Evolutionary conservation across 2,329 filamentous ascomycete genomes (phyloP).

Genomic region (Zasmidium angulare): DNA sequence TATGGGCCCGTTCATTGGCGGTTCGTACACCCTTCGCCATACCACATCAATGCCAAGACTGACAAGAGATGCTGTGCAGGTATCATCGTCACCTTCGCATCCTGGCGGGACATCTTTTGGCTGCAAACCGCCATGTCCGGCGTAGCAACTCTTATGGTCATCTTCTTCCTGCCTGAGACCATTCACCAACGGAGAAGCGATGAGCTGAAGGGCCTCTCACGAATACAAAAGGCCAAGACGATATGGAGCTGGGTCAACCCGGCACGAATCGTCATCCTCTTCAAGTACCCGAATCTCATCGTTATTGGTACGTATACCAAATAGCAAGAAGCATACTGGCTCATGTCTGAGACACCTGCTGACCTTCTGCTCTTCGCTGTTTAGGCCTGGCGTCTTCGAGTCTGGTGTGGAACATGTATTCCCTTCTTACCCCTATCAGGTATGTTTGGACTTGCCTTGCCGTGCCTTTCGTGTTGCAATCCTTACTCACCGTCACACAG

Average conservation of each 20-base stretch:
- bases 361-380: too few relatives aligned
- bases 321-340: too few relatives aligned
- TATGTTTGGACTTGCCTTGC: background rate
- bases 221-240: conserved; percentile 44
- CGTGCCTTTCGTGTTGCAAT: background rate
- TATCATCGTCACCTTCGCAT: conserved; percentile 71
- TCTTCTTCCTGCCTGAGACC: conserved; percentile 71
- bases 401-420: conserved; percentile 75
- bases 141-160: conserved; percentile 57
- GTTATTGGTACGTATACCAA: too few relatives aligned
- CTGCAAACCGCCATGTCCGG: conserved; percentile 69
- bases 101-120: conserved; percentile 77
- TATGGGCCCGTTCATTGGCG: conserved; percentile 36
- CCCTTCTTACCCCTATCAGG: conserved; percentile 38
- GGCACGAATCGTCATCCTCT: conserved; percentile 61
- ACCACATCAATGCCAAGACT: background rate
- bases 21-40: background rate
- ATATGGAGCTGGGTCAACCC: conserved; percentile 68
- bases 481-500: conserved; percentile 49
- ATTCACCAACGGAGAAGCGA: conserved; percentile 64
- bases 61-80: conserved; percentile 41
- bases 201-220: conserved; percentile 59
- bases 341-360: too few relatives aligned
- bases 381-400: conserved; percentile 61
- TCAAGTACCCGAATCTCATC: conserved; percentile 68